Evolutionary conservation across 1,284 basidiomycete species (phyloP).

Genomic region (Chalciporus sp.): DNA sequence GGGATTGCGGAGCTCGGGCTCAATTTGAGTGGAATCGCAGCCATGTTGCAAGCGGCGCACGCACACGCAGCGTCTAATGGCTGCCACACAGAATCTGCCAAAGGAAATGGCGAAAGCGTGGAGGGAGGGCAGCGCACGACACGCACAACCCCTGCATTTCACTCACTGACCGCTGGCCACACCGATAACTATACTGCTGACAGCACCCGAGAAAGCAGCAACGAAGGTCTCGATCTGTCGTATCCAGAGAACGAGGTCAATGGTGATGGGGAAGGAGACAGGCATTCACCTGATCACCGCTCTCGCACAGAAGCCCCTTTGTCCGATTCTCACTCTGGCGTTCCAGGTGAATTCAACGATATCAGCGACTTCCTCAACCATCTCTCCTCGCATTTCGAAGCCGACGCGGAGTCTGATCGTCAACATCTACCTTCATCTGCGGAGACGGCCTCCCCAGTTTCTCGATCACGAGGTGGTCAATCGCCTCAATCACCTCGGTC

Average conservation of each 20-base stretch:
- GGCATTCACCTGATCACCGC: constrained; percentile 33
- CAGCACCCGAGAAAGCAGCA: constrained; percentile 38
- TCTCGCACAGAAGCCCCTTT: constrained; percentile 30
- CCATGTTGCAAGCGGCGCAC: constrained; percentile 73
- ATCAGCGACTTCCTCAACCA: constrained; percentile 75
- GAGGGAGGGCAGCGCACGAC: constrained; percentile 56
- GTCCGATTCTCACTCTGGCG: constrained; percentile 43
- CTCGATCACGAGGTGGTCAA: constrained; percentile 33
- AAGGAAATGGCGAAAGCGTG: constrained; percentile 44
- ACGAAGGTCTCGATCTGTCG: constrained; percentile 60
- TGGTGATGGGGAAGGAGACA: constrained; percentile 31
- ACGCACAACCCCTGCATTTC: constrained; percentile 71
- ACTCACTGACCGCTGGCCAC: constrained; percentile 66
- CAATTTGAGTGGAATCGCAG: constrained; percentile 64
- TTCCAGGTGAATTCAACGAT: constrained; percentile 63
- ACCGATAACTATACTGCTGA: constrained; percentile 34
- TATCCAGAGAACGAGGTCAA: constrained; percentile 50
- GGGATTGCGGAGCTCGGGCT: constrained; percentile 41
- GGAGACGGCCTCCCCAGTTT: constrained; percentile 32
- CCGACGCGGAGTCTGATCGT: constrained; percentile 46
- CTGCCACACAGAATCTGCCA: constrained; percentile 47
- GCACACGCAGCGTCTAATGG: constrained; percentile 56
- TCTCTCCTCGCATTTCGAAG: constrained; percentile 67
- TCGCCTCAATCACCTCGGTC: constrained; percentile 27
- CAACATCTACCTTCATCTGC: constrained; percentile 32